Evolutionary conservation across 2,329 filamentous ascomycete genomes (phyloP).

Genomic region (Pseudogymnoascus sp.): DNA sequence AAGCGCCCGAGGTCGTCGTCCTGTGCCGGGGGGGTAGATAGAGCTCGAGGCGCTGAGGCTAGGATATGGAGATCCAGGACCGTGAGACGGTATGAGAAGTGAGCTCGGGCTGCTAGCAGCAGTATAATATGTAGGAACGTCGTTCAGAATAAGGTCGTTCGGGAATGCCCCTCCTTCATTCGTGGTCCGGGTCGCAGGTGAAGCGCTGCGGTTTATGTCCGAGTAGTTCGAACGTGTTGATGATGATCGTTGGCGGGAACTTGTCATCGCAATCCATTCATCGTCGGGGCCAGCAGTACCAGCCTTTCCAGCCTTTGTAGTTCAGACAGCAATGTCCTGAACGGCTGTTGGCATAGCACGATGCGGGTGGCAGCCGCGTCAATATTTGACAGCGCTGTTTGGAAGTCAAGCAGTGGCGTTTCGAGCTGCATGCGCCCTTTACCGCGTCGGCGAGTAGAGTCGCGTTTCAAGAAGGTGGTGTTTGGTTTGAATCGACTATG

Average conservation of each 20-base stretch:
- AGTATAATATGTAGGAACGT: conserved; percentile 29
- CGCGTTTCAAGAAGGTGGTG: not conserved
- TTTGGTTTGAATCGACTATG: not conserved
- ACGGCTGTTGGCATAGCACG: conserved; percentile 5
- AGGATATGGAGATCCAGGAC: conserved; percentile 36
- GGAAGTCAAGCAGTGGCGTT: not conserved
- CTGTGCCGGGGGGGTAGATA: conserved; percentile 22
- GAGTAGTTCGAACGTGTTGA: conserved; percentile 30
- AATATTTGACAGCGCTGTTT: conserved; percentile 8
- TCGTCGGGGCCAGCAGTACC: conserved; percentile 16
- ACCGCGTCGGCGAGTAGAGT: not conserved
- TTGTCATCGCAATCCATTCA: conserved; percentile 28
- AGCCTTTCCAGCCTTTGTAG: not conserved
- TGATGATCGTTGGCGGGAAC: conserved; percentile 29
- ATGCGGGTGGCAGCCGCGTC: conserved; percentile 5
- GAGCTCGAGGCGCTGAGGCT: conserved; percentile 31
- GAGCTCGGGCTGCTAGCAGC: conserved; percentile 27
- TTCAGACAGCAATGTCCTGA: conserved; percentile 5
- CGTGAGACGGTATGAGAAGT: conserved; percentile 33
- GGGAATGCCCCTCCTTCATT: conserved; percentile 19
- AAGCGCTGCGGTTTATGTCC: conserved; percentile 21
- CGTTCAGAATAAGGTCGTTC: conserved; percentile 27
- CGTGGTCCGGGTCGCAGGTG: conserved; percentile 21
- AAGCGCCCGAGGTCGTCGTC: conserved; percentile 37
- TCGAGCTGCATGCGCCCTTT: conserved; percentile 5